A percentile compares a stretch with the other conserved stretches of the same genome.
phyloP scores from a whole-genome alignment of 805 yeast genomes.

The Jamesozyma spencerorum region DNA sequence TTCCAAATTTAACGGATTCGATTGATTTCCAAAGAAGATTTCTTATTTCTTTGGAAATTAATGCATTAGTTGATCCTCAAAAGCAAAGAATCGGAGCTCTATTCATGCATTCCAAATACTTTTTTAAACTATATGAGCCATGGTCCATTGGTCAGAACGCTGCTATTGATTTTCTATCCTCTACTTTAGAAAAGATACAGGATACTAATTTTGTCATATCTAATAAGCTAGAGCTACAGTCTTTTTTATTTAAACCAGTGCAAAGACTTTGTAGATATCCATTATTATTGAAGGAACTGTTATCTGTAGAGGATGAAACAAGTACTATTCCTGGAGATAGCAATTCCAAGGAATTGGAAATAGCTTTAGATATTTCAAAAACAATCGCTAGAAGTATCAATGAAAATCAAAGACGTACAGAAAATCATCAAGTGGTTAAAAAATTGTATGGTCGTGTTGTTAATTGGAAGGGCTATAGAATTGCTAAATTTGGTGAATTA shows the following conservation, averaged over 20 bases:
- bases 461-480: conserved; percentile 88
- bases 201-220: conserved; percentile 58
- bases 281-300: conserved; percentile 61
- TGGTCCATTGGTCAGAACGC: conserved; percentile 88
- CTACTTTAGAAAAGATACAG: conserved; percentile 38
- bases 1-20: conserved; percentile 76
- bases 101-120: conserved; percentile 75
- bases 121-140: conserved; percentile 83
- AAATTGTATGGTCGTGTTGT: conserved; percentile 64
- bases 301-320: conserved; percentile 27
- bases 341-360: conserved; percentile 46
- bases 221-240: conserved; percentile 82
- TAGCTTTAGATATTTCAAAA: conserved; percentile 65
- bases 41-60: conserved; percentile 80
- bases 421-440: conserved; percentile 63
- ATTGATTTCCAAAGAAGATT: conserved; percentile 90
- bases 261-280: conserved; percentile 97
- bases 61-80: conserved; percentile 61
- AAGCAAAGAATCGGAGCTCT: conserved; percentile 84
- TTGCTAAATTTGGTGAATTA: conserved; percentile 75
- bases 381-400: conserved; percentile 82
- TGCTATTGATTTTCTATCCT: conserved; percentile 69
- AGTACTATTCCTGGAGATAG: background rate
- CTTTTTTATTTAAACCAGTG: conserved; percentile 84
- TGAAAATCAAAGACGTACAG: conserved; percentile 88